Base-by-base conservation (phyloP, 2,329 filamentous ascomycete species). In the Xylaria digitata region DNA sequence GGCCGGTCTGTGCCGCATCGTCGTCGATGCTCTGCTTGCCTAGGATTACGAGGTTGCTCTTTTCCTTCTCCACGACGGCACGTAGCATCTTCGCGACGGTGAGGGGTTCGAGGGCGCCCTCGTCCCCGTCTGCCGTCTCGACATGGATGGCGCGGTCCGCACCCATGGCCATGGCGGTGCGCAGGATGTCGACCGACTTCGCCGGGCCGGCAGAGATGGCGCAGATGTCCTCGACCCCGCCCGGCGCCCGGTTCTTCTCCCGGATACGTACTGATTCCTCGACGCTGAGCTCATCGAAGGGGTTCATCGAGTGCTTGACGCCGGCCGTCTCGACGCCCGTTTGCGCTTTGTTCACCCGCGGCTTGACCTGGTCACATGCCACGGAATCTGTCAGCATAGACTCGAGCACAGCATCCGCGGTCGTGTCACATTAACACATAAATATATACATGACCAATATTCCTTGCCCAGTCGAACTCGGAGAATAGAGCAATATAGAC, bases 21-120 rank as follows among this genome's bases (percentile, higher is more conserved):
- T 97, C 95, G 81, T 99, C 96, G 80, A 99, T 99, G 78, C 92
- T 94, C 87, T 99, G 96, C 85, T 99, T 99, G 74, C 96, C 96
- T 71, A 98, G 84, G 71, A 99, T 89, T 23, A 99, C 93, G 64
- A 99, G 82, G 82, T 99, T 97, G 80, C 91, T 90, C 78, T 92
- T 90, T 82, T 99, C 92, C 79, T 90, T 86, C 79, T 93, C 88
- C 17, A 93, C 95, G 0, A 94, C 90, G 74, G 90, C 88, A 76
- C 88, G 85, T 67, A 99, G 86, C 77, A 98, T 82, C 85, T 99
- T 99, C 50, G 96, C 96, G 15, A 99, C 92, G n/a, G 87, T 87
- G 63, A 99, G 84, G 23, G 96, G 96, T 83, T 98, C 96, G 52
- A 97, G 85, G 54, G 92, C 50, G 6, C 61, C 67, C 45, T 65